phyloP scores from a whole-genome alignment of 75 land plant genomes.

The Ceratopteris richardii region DNA sequence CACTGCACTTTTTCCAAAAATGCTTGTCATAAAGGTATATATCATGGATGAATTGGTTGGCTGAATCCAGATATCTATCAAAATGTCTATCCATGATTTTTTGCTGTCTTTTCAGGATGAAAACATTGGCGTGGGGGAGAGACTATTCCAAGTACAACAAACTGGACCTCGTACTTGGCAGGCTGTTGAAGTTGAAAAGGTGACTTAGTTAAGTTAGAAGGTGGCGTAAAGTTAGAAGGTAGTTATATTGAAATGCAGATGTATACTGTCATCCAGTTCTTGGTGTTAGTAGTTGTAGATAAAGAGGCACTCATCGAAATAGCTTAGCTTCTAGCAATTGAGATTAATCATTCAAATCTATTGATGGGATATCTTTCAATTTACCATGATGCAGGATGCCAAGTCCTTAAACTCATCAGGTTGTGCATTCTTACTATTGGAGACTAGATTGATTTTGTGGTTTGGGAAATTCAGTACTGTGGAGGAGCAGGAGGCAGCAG shows the following conservation, averaged over 20 bases:
- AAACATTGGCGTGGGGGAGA: constrained; percentile 60
- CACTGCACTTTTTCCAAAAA: constrained; percentile 45
- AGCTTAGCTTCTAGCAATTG: too few relatives aligned
- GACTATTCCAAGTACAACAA: constrained; percentile 78
- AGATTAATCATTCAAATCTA: too few relatives aligned
- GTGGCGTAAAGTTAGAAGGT: too few relatives aligned
- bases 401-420: constrained; percentile 62
- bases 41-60: neutral
- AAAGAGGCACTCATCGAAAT: too few relatives aligned
- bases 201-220: constrained; percentile 12
- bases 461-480: constrained; percentile 52
- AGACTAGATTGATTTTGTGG: constrained; percentile 41
- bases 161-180: constrained; percentile 87
- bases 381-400: constrained; percentile 50
- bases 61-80: too few relatives aligned
- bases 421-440: constrained; percentile 52
- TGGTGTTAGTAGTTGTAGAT: too few relatives aligned
- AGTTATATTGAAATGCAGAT: too few relatives aligned
- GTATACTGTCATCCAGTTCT: too few relatives aligned
- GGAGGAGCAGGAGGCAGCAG: constrained; percentile 36
- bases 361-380: too few relatives aligned
- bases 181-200: constrained; percentile 89
- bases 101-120: constrained; percentile 17
- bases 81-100: too few relatives aligned
- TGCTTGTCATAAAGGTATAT: constrained; percentile 51